Evolutionary conservation across 768 basidiomycete genomes (phyloP), one percentile per base, ranked within the genome.

Genomic region (Melanogaster broomeanus): DNA sequence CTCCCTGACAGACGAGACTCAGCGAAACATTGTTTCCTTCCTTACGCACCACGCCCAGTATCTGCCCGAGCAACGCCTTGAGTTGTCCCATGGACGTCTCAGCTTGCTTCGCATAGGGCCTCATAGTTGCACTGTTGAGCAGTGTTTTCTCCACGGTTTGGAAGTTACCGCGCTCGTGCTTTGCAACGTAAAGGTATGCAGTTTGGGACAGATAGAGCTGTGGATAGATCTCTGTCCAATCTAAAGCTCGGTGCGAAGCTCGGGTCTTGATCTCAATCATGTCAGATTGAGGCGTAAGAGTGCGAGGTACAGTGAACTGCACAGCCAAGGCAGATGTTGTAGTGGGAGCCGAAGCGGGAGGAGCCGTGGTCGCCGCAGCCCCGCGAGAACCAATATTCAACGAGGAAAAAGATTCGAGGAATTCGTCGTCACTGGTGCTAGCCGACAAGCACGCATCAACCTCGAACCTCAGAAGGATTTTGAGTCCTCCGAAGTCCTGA

Each of bases 151-250:
- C 65, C 9, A 84, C 66, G 18, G 66, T 57, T 1, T 56, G 55
- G 63, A 88, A 87, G 3, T 45, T 67, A 5, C 85, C 85, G 10
- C 74, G 71, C n/a, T 75, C 58, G 61, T 88, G 85, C 27, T 80
- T 66, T 2, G 76, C 85, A 38, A 86, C 68, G 62, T 77, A 81
- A 52, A 81, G 73, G 48, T 79, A 73, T 3, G 75, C 68, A 1
- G 83, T 87, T 57, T 82, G 81, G 6, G 86, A 85, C 57, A 88
- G 75, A 62, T 77, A 82, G 12, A 87, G 73, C 60, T 87, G 85
- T 0, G 81, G 78, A 61, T 80, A 85, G 1, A 68, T 63, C 24
- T 84, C 81, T 28, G 62, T 68, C 83, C 83, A 86, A 61, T 82
- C 71, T 52, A 72, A 70, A 6, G 34, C 50, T 28, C 44, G 44